These are phyloP conservation scores for Funneliformis caledonium DNA, from an alignment of 371 early-diverging fungal species.

Conservation along the genomic window DNA sequence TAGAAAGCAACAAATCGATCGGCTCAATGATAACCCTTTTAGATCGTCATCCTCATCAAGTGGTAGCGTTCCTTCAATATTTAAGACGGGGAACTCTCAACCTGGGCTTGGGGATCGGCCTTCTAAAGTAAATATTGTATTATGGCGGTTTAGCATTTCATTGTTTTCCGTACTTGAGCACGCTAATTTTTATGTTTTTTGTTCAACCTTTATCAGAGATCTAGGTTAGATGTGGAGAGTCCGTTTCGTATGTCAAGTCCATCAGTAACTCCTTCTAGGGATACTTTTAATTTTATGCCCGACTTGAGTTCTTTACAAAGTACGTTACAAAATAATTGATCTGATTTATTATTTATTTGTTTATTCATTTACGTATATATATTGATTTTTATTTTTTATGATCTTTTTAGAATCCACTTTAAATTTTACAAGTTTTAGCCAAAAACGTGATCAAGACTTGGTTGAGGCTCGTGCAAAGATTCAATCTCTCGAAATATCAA, in stretches of 20 bases:
- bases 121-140: background rate
- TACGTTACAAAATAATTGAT: background rate
- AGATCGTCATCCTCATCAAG: background rate
- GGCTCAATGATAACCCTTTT: slow-evolving; percentile 12
- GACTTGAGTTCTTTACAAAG: background rate
- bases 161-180: background rate
- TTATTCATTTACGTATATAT: background rate
- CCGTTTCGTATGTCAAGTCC: background rate
- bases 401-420: background rate
- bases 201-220: background rate
- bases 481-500: background rate
- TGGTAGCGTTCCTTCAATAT: background rate
- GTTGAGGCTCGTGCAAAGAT: slow-evolving; percentile 27
- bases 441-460: slow-evolving; percentile 1
- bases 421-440: background rate
- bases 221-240: background rate
- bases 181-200: background rate
- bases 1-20: background rate
- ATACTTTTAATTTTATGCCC: slow-evolving; percentile 3
- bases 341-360: background rate
- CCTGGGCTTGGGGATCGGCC: background rate
- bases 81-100: background rate
- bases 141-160: background rate
- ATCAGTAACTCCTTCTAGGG: background rate
- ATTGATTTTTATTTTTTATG: background rate